Evolutionary conservation across 345 rosid genomes (phyloP).

Genomic region (Carallia brachiata): DNA sequence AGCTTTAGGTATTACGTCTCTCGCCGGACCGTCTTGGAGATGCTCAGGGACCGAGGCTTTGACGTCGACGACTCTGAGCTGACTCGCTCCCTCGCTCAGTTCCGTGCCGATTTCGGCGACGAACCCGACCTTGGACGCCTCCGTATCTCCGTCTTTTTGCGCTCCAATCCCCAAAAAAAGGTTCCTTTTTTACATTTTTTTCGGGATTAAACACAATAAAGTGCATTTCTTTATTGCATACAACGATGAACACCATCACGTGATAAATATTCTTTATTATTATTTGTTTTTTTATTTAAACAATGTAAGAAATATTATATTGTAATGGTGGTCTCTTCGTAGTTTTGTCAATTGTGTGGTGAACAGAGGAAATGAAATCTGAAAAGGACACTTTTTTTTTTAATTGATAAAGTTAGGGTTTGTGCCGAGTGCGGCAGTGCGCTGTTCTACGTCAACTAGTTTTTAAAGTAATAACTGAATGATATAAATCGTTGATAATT

Average conservation of each 20-base stretch:
- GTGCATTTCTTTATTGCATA: too few relatives aligned
- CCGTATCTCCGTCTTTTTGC: constrained; percentile 25
- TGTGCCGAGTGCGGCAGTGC: too few relatives aligned
- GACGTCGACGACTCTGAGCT: constrained; percentile 26
- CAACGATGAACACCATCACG: too few relatives aligned
- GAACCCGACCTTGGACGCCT: constrained; percentile 25
- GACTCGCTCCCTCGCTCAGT: constrained; percentile 28
- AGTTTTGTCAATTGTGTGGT: neutral
- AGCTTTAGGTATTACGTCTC: constrained; percentile 31
- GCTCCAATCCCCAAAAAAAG: constrained; percentile 28
- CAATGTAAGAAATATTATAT: too few relatives aligned
- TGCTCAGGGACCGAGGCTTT: constrained; percentile 41
- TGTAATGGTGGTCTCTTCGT: neutral
- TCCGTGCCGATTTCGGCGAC: constrained; percentile 25
- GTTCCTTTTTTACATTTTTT: constrained; percentile 1
- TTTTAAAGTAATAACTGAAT: too few relatives aligned
- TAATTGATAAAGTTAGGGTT: neutral
- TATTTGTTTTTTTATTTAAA: neutral
- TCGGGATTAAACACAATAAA: neutral
- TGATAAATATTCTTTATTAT: neutral
- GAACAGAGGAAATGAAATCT: neutral
- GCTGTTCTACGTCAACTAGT: too few relatives aligned
- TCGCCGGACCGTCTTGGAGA: constrained; percentile 35
- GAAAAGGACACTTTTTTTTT: neutral
- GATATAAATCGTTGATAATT: too few relatives aligned